Evolutionary conservation across 2,329 filamentous ascomycete species (phyloP), one percentile per base, ranked within the genome.

Genomic region (Colletotrichum tanaceti): DNA sequence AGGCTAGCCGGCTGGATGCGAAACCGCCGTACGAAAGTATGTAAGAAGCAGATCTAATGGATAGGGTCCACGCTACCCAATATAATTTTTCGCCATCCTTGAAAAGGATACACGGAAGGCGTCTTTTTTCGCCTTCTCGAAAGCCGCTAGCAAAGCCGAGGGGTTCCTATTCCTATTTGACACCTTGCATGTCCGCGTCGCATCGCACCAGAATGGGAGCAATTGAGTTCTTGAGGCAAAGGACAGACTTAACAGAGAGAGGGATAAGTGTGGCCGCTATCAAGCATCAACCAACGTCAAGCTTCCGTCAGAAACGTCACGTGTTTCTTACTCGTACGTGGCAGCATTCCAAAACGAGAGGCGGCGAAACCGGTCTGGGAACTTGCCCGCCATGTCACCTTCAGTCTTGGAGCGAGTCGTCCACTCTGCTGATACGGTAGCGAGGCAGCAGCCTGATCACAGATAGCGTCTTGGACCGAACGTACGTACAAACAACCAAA

Each of bases 41-140:
- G 65, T 43, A 61, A 65, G 66, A 43, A 44, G 62, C 57, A 60
- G 62, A 66, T 69, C 47, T 55, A 69, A 69, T 69, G 66, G 66
- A 50, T 55, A 59, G 57, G 44, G 18, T 50, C 62, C 22, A 60
- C 57, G 66, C 46, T 18, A 20, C 49, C 24, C 66, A 60, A 65
- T 61, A 54, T 69, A 61, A 68, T 38, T 55, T 64, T 47, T 65
- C 28, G 66, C 66, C 62, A 69, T 69, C 62, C 57, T 52, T 66
- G 62, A 43, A 52, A 69, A 55, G 54, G 55, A 46, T 62, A 53
- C 41, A 69, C 60, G 49, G 55, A 46, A 55, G 44, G 11, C 20
- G 9, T 39, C 22, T 41, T 47, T 57, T 32, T 58, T 54, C 38
- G 49, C 63, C 63, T 44, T 49, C 38, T 60, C 28, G 28, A 57